These are phyloP conservation scores for Hymenoscyphus fraxineus DNA, from an alignment of 2,329 filamentous ascomycete genomes.

Conservation along the genomic window DNA sequence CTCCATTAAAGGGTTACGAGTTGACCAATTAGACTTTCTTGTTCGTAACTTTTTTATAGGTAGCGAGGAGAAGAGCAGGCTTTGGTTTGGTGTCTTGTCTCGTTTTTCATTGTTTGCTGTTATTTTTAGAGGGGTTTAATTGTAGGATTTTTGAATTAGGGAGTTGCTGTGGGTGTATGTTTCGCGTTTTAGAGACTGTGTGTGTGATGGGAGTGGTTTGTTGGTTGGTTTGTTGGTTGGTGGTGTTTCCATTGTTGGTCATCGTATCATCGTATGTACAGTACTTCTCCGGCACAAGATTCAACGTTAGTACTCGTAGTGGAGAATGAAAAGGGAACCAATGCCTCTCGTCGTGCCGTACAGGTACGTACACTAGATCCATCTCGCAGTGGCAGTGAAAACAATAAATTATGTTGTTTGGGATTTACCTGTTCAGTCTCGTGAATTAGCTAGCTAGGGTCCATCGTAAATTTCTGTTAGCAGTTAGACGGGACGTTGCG, in stretches of 20 bases:
- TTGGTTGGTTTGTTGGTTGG: neutral
- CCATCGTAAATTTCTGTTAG: neutral
- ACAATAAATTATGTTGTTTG: neutral
- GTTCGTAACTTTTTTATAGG: neutral
- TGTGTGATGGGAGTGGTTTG: too few species aligned
- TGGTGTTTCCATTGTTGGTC: neutral
- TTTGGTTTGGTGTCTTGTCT: neutral
- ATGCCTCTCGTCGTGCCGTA: neutral
- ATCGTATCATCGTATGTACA: neutral
- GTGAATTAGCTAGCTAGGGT: neutral
- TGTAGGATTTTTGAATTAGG: neutral
- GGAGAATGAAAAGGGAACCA: neutral
- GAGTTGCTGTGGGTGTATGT: neutral
- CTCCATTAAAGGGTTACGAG: neutral
- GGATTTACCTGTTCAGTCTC: neutral
- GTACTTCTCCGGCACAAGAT: neutral
- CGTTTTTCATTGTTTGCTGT: neutral
- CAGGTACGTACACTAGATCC: neutral
- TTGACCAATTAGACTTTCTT: neutral
- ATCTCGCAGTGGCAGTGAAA: neutral
- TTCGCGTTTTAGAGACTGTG: neutral
- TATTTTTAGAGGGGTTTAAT: neutral
- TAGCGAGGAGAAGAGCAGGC: neutral
- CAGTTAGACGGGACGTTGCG: neutral
- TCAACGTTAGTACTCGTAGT: neutral